These are phyloP conservation scores for Alternaria brassicae DNA, from an alignment of 2,329 filamentous ascomycete genomes.

Conservation along the genomic window DNA sequence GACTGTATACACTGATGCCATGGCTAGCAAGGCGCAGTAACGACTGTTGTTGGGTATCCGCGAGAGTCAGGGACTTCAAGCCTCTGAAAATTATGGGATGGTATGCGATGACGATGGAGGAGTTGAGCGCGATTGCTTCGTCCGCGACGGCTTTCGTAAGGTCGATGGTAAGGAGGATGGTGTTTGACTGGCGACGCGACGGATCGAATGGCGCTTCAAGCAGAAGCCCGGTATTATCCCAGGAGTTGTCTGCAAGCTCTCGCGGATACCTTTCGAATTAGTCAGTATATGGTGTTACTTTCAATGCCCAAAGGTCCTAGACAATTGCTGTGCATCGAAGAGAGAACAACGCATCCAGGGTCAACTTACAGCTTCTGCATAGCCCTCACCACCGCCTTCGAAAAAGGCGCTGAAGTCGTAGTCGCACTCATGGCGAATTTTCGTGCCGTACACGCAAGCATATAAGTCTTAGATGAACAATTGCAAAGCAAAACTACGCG, in stretches of 20 bases:
- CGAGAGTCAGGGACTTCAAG: slow-evolving; percentile 84
- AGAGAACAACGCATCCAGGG: not conserved
- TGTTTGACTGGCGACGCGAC: slow-evolving; percentile 65
- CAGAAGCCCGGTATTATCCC: slow-evolving; percentile 92
- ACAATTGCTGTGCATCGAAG: not conserved
- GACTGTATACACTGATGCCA: slow-evolving; percentile 94
- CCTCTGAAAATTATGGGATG: slow-evolving; percentile 97
- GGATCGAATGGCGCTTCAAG: slow-evolving; percentile 72
- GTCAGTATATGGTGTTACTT: slow-evolving; percentile 11
- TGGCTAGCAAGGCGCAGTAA: slow-evolving; percentile 81
- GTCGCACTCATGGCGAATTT: slow-evolving; percentile 52
- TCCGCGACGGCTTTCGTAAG: slow-evolving; percentile 87
- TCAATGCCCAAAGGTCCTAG: not conserved
- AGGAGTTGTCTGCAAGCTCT: slow-evolving; percentile 83
- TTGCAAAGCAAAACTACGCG: slow-evolving; percentile 5
- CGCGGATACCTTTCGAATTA: slow-evolving; percentile 77
- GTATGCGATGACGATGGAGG: slow-evolving; percentile 85
- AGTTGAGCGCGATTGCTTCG: slow-evolving; percentile 80
- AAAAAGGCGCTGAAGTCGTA: slow-evolving; percentile 64
- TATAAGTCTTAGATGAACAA: slow-evolving; percentile 19
- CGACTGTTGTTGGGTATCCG: slow-evolving; percentile 84
- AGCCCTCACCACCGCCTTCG: slow-evolving; percentile 72
- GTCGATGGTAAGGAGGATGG: slow-evolving; percentile 84
- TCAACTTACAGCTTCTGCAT: slow-evolving; percentile 77
- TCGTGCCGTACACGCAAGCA: slow-evolving; percentile 47